Conservation (phyloP, 768 basidiomycete species). For the Lyophyllum shimeji region DNA sequence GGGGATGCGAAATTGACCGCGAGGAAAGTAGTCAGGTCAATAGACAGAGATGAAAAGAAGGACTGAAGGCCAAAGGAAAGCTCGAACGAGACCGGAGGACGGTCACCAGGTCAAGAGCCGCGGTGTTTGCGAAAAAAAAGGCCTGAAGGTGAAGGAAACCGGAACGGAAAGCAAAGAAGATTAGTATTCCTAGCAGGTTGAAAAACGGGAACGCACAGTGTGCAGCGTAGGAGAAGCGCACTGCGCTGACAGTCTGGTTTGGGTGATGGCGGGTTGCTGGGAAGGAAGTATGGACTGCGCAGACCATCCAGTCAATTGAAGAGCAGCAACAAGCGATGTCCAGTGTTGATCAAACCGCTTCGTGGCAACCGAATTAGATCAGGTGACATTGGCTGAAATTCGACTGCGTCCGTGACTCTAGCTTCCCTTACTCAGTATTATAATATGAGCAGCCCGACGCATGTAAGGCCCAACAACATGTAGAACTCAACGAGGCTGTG, state of each 20-base stretch:
- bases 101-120: not conserved
- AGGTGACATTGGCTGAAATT: conserved; percentile 6
- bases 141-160: not conserved
- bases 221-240: conserved; percentile 7
- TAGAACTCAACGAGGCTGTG: no score
- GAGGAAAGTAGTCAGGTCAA: not conserved
- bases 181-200: not conserved
- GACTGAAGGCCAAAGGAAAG: not conserved
- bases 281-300: no score
- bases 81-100: conserved; percentile 1
- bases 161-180: not conserved
- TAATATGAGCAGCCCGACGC: no score
- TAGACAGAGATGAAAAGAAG: conserved; percentile 7
- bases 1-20: not conserved
- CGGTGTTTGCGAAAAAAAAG: not conserved
- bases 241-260: conserved; percentile 15
- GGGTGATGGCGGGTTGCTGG: conserved; percentile 8
- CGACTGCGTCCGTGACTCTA: no score
- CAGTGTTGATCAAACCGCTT: conserved; percentile 6
- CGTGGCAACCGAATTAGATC: conserved; percentile 14
- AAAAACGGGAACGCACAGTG: not conserved
- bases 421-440: no score
- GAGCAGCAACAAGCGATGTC: conserved; percentile 10
- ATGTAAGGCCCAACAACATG: no score
- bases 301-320: conserved; percentile 12